Evolutionary conservation across 306 rosid species (phyloP).

Genomic region (Pterocarpus santalinus): DNA sequence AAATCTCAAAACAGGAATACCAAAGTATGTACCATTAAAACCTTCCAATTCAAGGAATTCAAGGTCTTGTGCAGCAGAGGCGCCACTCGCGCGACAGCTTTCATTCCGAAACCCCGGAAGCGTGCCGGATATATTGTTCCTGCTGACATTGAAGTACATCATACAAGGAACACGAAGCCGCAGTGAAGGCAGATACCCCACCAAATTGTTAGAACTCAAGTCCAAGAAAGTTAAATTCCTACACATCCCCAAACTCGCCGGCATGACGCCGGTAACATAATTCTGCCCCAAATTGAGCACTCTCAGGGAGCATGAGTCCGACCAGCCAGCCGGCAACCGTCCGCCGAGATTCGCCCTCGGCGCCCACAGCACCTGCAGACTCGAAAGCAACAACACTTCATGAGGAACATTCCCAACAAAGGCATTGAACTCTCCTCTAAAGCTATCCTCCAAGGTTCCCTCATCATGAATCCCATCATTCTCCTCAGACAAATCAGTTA

Average conservation of each 20-base stretch:
- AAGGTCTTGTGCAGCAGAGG: constrained; percentile 33
- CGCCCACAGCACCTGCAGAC: constrained; percentile 71
- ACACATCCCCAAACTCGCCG: constrained; percentile 61
- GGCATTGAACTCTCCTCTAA: constrained; percentile 73
- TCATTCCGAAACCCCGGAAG: constrained; percentile 52
- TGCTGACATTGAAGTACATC: constrained; percentile 68
- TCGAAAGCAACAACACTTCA: constrained; percentile 58
- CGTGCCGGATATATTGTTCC: constrained; percentile 66
- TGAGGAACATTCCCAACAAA: constrained; percentile 68
- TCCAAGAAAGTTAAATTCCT: constrained; percentile 66
- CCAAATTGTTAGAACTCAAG: constrained; percentile 69
- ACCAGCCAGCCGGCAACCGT: constrained; percentile 61
- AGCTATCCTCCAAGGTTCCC: constrained; percentile 50
- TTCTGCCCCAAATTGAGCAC: constrained; percentile 73
- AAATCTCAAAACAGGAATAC: constrained; percentile 50
- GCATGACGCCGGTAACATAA: constrained; percentile 59
- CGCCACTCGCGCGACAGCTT: constrained; percentile 37
- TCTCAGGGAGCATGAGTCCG: constrained; percentile 58
- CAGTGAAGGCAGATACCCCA: constrained; percentile 53
- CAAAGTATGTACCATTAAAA: constrained; percentile 43
- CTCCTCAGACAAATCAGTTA: constrained; percentile 57
- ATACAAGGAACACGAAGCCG: constrained; percentile 68
- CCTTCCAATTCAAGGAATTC: constrained; percentile 42
- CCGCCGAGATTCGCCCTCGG: constrained; percentile 78
- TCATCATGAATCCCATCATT: background rate